Base-by-base conservation (phyloP, 805 yeast species). In the Kazachstania psychrophila region DNA sequence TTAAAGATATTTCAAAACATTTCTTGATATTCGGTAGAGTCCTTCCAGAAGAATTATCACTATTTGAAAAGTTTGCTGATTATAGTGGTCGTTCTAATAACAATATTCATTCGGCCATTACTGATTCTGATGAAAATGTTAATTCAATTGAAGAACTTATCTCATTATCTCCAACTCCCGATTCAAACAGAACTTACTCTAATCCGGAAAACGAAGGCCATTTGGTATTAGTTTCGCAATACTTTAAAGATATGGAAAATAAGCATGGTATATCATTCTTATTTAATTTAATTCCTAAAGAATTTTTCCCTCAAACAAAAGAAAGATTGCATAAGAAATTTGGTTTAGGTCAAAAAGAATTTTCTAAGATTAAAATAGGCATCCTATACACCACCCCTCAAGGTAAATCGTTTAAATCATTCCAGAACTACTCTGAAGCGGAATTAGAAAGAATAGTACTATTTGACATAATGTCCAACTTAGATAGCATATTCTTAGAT, bases 261-360 rank as follows among this genome's bases (percentile, higher is more conserved):
- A 65, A 72, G 16, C 97, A 88, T 57, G 88, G 95, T n/a, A 67
- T 80, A 33, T 94, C 96, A 4, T 88, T 88, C 54, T 62, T 82
- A 8, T 84, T 88, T 54, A 72, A 75, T n/a, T 59, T 83, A 6
- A 67, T 73, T 33, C 78, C 83, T 7, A 74, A 68, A 11, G 98
- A 92, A 56, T 60, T 62, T 31, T 73, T 83, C 31, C 52, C 58
- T 3, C 76, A 72, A 10, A 79, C 94, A 2, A 76, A 70, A 48
- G 67, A 62, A 13, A 72, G 97, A 43, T 63, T 92, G 43, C 79
- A 79, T 51, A 68, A 66, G 43, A 70, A 71, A 35, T 61, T 88
- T 43, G 95, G 96, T 0, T 61, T 84, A 38, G 86, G 88, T 8
- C 79, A 75, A 37, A 80, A 75, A 47, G 89, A 86, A 42, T 85